These are phyloP conservation scores for Aspergillus ellipticus DNA, from an alignment of 495 filamentous ascomycete species.

Conservation along the genomic window DNA sequence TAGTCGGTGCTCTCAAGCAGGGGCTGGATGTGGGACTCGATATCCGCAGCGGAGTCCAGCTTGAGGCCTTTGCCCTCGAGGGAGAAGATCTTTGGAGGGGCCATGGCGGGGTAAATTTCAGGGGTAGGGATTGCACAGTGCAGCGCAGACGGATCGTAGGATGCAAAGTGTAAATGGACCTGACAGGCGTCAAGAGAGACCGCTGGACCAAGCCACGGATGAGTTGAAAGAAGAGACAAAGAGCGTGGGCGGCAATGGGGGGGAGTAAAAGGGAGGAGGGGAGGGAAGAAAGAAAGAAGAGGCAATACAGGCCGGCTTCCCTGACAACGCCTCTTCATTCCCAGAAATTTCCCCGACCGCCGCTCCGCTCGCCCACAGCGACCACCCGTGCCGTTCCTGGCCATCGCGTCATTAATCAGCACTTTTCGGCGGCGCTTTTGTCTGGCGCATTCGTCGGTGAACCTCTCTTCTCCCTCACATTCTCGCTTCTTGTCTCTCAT, in stretches of 20 bases:
- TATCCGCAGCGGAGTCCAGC: conserved; percentile 80
- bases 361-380: conserved; percentile 13
- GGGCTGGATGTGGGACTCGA: conserved; percentile 76
- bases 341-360: conserved; percentile 12
- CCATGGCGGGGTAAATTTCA: conserved; percentile 46
- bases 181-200: neutral
- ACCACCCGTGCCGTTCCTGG: conserved; percentile 21
- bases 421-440: too few species aligned
- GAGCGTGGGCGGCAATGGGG: neutral
- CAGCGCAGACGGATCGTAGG: neutral
- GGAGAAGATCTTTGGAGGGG: conserved; percentile 72
- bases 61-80: conserved; percentile 88
- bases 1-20: conserved; percentile 69
- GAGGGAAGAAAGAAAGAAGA: neutral
- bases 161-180: neutral
- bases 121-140: conserved; percentile 10
- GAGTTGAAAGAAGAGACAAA: neutral
- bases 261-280: neutral
- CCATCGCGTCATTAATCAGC: conserved; percentile 22
- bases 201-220: neutral
- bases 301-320: neutral
- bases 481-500: neutral
- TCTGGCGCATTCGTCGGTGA: too few species aligned
- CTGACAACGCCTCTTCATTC: neutral
- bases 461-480: neutral